Evolutionary conservation across 805 yeast species (phyloP), one percentile per base, ranked within the genome.

Genomic region (Hanseniaspora singularis): DNA sequence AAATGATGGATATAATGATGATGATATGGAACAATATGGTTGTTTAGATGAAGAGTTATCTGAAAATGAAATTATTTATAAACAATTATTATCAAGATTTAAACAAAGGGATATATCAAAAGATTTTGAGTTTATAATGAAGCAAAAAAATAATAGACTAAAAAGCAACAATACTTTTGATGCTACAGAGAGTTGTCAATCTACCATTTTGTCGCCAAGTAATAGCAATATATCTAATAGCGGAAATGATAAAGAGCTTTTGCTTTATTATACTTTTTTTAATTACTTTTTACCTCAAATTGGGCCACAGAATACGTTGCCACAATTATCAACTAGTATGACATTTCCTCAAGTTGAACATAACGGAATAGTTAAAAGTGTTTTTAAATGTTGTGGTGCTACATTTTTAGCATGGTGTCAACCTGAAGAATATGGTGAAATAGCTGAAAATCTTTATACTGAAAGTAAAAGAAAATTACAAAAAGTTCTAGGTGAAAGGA

Each of bases 371-470:
- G 53, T 52, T 18, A 51, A 46, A 28, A 50, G 49, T 16, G 56
- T 53, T 11, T 53, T 52, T 24, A 40, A 50, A 22, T 53, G 56
- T 33, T 53, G 56, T 38, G 56, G 56, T 2, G 56, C 56, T 3
- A 53, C 56, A 7, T 53, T 53, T 40, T 37, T 53, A 31, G 54
- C 54, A 1, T 53, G 56, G 56, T 52, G 54, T 27, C 56, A 53
- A 33, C 54, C 54, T 9, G 40, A 42, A 20, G 51, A 52, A 27
- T 53, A 52, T 39, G 39, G 52, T 3, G 41, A 33, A 11, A 28
- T 51, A 10, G 54, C 54, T 15, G 56, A 53, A 27, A 34, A 33
- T n/a, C 44, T 53, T 16, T 53, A 53, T 27, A 51, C 52, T 33
- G 47, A 33, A 15, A 52, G 56, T 46, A 49, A 46, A 26, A 37